A percentile compares a stretch with the other conserved stretches of the same genome.
These are phyloP conservation scores for Boletus rubroflammeus DNA, from an alignment of 768 basidiomycete species.

Conservation along the genomic window DNA sequence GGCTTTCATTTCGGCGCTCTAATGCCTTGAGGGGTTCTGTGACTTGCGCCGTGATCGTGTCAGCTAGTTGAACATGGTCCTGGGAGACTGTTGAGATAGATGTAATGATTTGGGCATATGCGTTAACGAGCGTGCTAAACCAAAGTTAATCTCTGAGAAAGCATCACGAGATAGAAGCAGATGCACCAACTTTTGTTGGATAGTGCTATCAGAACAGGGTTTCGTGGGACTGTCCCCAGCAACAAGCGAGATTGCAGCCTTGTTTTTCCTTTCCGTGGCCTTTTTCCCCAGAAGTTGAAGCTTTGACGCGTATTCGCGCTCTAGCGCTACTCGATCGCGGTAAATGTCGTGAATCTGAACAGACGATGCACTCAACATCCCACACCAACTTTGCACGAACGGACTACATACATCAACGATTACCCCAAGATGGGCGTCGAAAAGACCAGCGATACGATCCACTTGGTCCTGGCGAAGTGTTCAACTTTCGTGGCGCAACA, in stretches of 20 bases:
- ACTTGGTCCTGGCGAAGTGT: conserved; percentile 59
- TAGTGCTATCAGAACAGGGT: conserved; percentile 46
- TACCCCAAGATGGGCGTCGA: conserved; percentile 64
- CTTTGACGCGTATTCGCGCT: conserved; percentile 76
- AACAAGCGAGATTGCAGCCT: conserved; percentile 49
- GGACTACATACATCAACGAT: conserved; percentile 54
- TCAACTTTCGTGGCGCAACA: conserved; percentile 6
- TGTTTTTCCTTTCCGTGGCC: conserved; percentile 67
- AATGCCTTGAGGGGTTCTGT: conserved; percentile 59
- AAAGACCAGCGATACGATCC: conserved; percentile 52
- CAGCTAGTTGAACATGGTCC: conserved; percentile 67
- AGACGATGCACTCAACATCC: conserved; percentile 1
- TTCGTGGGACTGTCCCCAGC: conserved; percentile 70
- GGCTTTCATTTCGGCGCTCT: conserved; percentile 60
- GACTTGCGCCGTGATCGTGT: conserved; percentile 55
- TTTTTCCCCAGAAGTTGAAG: conserved; percentile 64
- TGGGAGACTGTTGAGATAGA: conserved; percentile 60
- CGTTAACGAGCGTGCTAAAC: conserved; percentile 66
- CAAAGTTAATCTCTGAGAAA: conserved; percentile 14
- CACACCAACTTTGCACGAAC: background rate
- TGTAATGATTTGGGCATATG: conserved; percentile 63
- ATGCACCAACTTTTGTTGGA: conserved; percentile 52
- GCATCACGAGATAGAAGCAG: background rate
- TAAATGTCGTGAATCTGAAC: conserved; percentile 70
- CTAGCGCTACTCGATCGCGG: conserved; percentile 59